Percentiles rank a stretch among this genome's conserved stretches.
phyloP scores from a whole-genome alignment of 257 asterid species.

The Solanum dulcamara region DNA sequence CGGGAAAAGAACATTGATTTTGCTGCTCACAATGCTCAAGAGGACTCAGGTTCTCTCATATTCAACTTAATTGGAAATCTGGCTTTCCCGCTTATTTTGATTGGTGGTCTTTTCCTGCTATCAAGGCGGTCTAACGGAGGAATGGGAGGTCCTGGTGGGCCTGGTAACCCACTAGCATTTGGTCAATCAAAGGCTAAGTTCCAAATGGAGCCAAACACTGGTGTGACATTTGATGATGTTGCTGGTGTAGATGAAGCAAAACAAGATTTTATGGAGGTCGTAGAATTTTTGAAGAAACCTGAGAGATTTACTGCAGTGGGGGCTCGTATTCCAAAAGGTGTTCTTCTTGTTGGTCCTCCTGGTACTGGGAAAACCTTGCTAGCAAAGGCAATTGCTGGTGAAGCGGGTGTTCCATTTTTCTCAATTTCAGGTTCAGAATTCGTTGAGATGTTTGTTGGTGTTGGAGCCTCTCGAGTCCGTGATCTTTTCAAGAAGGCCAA shows the following conservation, averaged over 20 bases:
- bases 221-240: conserved; percentile 90
- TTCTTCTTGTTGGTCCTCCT: conserved; percentile 96
- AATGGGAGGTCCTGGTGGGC: conserved; percentile 99
- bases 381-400: conserved; percentile 98
- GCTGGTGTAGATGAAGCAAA: conserved; percentile 99
- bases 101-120: conserved; percentile 93
- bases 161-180: conserved; percentile 68
- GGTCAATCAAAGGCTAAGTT: conserved; percentile 96
- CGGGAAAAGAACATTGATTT: conserved; percentile 90
- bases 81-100: conserved; percentile 80
- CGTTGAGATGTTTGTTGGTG: conserved; percentile 99
- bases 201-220: conserved; percentile 99
- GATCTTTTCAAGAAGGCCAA: conserved; percentile 99
- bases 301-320: conserved; percentile 98
- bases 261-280: conserved; percentile 97
- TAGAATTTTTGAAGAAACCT: conserved; percentile 93
- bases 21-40: conserved; percentile 93
- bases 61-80: conserved; percentile 77
- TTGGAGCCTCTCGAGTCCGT: conserved; percentile 95
- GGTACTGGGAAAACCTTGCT: conserved; percentile 96
- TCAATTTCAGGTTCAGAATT: conserved; percentile 97
- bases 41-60: conserved; percentile 79
- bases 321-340: conserved; percentile 98
- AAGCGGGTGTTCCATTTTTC: conserved; percentile 97
- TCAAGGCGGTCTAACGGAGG: conserved; percentile 90